Conservation (phyloP, 805 yeast genomes). For the Myxozyma nipponensis region DNA sequence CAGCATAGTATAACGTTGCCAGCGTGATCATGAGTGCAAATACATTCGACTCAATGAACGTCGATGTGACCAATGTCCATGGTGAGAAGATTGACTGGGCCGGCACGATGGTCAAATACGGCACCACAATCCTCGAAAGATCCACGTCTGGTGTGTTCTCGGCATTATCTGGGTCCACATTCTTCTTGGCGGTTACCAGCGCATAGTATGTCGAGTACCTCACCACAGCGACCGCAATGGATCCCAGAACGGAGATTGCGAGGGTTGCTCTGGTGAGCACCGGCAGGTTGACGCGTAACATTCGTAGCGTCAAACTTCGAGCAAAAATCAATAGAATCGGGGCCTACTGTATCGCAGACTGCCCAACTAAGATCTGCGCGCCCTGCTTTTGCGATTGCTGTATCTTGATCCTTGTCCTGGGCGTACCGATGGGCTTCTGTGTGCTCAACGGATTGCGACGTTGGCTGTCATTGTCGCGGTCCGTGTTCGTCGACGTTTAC, state of each 20-base stretch:
- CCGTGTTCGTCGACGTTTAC: too few species aligned
- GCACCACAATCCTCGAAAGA: slow-evolving; percentile 48
- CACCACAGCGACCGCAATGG: slow-evolving; percentile 34
- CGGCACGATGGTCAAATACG: slow-evolving; percentile 50
- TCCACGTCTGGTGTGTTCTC: slow-evolving; percentile 34
- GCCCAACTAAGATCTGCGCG: too few species aligned
- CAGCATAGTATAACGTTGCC: slow-evolving; percentile 48
- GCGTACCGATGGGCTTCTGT: too few species aligned
- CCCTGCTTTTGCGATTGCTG: too few species aligned
- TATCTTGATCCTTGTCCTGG: too few species aligned
- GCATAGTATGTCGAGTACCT: slow-evolving; percentile 37
- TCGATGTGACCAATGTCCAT: slow-evolving; percentile 26
- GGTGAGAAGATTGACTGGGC: slow-evolving; percentile 37
- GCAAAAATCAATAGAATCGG: too few species aligned
- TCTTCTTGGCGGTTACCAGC: slow-evolving; percentile 13
- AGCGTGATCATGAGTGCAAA: slow-evolving; percentile 37
- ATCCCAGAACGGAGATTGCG: slow-evolving; percentile 28
- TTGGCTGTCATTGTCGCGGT: too few species aligned
- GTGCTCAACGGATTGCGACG: too few species aligned
- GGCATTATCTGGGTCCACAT: slow-evolving; percentile 3
- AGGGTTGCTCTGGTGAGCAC: slow-evolving; percentile 37
- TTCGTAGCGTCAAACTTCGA: too few species aligned
- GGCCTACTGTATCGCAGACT: too few species aligned
- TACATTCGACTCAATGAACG: slow-evolving; percentile 26
- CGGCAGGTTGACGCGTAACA: slow-evolving; percentile 31